Conservation (phyloP, 2,329 filamentous ascomycete genomes). For the Pyrenophora teres region DNA sequence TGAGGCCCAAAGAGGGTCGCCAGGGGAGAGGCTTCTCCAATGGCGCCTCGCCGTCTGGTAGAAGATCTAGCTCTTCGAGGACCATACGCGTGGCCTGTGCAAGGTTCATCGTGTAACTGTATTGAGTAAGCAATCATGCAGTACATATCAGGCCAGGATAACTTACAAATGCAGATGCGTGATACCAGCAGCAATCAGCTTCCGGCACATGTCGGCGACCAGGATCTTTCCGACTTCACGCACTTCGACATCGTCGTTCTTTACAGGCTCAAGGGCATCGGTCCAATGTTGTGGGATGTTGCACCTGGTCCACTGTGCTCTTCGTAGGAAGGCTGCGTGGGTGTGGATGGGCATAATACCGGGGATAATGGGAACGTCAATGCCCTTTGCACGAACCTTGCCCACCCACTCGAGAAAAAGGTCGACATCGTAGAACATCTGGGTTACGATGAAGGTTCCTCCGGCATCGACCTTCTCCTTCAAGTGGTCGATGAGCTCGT, state of each 20-base stretch:
- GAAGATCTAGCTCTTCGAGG: slow-evolving; percentile 83
- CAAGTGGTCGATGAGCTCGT: slow-evolving; percentile 83
- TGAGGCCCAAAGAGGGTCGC: slow-evolving; percentile 90
- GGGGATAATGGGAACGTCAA: slow-evolving; percentile 80
- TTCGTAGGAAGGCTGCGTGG: slow-evolving; percentile 86
- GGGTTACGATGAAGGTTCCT: slow-evolving; percentile 91
- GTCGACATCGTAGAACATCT: slow-evolving; percentile 99
- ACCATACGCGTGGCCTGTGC: slow-evolving; percentile 93
- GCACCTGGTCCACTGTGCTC: slow-evolving; percentile 90
- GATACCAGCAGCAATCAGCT: slow-evolving; percentile 80
- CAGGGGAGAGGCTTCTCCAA: slow-evolving; percentile 91
- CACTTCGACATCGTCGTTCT: slow-evolving; percentile 94
- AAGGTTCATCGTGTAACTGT: slow-evolving; percentile 94
- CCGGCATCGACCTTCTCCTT: slow-evolving; percentile 98
- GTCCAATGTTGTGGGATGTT: slow-evolving; percentile 81
- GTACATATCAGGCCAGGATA: not conserved
- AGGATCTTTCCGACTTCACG: slow-evolving; percentile 86
- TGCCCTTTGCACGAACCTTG: slow-evolving; percentile 83
- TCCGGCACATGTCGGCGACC: slow-evolving; percentile 87
- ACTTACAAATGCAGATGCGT: slow-evolving; percentile 83
- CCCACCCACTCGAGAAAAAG: slow-evolving; percentile 91
- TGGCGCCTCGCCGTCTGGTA: slow-evolving; percentile 76
- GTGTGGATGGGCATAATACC: slow-evolving; percentile 96
- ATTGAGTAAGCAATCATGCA: slow-evolving; percentile 11
- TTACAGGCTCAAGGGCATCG: slow-evolving; percentile 82